These are phyloP conservation scores for Aspergillus ochraceoroseus DNA, from an alignment of 2,329 filamentous ascomycete species.

Conservation along the genomic window DNA sequence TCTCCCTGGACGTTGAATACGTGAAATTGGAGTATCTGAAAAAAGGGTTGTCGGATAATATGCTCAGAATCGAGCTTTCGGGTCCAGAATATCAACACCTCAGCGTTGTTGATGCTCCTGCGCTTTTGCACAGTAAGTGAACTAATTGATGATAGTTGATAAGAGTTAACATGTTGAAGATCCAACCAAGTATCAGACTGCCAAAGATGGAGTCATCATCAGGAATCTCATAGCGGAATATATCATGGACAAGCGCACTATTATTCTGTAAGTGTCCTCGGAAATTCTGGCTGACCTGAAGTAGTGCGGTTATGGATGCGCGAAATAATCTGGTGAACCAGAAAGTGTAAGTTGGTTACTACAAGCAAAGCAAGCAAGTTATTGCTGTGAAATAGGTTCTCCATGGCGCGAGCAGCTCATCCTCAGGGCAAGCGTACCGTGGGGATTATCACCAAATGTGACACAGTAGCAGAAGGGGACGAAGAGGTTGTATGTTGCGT, in stretches of 20 bases:
- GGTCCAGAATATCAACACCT: constrained; percentile 40
- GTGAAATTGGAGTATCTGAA: constrained; percentile 16
- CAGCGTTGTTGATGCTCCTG: constrained; percentile 46
- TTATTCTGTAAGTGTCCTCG: constrained; percentile 47
- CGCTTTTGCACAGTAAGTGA: constrained; percentile 36
- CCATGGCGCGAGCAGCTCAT: constrained; percentile 41
- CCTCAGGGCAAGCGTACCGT: constrained; percentile 31
- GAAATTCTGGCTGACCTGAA: neutral
- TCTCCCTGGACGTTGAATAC: constrained; percentile 18
- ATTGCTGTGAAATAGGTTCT: constrained; percentile 27
- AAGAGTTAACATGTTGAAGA: too few relatives aligned
- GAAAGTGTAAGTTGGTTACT: constrained; percentile 37
- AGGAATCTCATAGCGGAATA: constrained; percentile 48
- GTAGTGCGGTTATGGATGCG: constrained; percentile 30
- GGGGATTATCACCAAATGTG: constrained; percentile 39
- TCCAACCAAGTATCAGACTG: constrained; percentile 51
- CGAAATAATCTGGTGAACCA: constrained; percentile 53
- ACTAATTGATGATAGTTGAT: constrained; percentile 8
- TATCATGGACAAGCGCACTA: constrained; percentile 51
- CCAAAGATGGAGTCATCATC: constrained; percentile 52
- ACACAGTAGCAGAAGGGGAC: constrained; percentile 28
- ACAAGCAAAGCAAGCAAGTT: neutral
- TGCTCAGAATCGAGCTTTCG: constrained; percentile 42
- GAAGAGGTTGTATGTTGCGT: constrained; percentile 16
- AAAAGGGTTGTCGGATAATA: constrained; percentile 39